Conservation (phyloP, 106 monocot genomes). For the Phalaenopsis equestris region DNA sequence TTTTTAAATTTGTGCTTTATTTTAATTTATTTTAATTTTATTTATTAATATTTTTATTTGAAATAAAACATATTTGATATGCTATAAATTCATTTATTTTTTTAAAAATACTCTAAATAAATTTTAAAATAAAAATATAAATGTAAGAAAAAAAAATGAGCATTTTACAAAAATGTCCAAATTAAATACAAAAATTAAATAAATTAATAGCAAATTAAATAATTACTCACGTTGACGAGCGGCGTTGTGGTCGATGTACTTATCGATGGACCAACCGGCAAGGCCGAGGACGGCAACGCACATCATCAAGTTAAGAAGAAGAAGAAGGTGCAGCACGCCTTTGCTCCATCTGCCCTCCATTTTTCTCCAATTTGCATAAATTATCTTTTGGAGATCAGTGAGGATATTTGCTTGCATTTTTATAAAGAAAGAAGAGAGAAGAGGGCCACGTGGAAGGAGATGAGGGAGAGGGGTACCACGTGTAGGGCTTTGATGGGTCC, state of each 20-base stretch:
- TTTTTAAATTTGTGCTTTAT: no score
- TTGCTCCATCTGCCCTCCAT: slow-evolving; percentile 6
- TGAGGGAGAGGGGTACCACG: not conserved
- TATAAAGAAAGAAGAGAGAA: not conserved
- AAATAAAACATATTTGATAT: no score
- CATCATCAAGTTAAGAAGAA: slow-evolving; percentile 10
- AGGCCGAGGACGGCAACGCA: slow-evolving; percentile 16
- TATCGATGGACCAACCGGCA: slow-evolving; percentile 30
- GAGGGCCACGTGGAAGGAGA: not conserved
- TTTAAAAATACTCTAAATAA: no score
- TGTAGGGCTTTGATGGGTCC: not conserved
- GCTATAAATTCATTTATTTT: no score
- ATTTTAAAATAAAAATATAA: no score
- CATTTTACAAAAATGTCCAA: no score
- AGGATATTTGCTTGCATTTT: not conserved
- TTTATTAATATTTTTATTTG: no score
- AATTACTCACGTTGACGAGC: slow-evolving; percentile 17
- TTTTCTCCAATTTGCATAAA: not conserved
- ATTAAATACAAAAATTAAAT: not conserved
- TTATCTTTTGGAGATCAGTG: not conserved
- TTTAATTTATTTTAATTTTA: no score
- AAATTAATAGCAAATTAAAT: not conserved
- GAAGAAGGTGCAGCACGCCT: not conserved
- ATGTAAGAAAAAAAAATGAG: no score
- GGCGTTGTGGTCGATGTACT: slow-evolving; percentile 25